Evolutionary conservation across 2,329 filamentous ascomycete species (phyloP), one percentile per base, ranked within the genome.

Genomic region (Scedosporium dehoogii): DNA sequence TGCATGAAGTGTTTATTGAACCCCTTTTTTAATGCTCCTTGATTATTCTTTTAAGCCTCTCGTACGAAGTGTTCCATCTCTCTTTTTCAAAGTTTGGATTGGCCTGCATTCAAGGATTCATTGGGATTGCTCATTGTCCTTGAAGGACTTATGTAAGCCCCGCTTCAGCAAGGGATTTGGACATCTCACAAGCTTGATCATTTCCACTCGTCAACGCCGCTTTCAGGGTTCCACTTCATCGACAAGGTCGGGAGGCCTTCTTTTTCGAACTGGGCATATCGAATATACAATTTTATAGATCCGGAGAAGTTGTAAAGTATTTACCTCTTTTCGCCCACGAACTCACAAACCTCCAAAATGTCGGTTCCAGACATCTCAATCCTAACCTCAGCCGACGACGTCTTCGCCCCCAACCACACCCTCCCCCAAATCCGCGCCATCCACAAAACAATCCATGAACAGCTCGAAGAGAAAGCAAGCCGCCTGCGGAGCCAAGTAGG

Each of bases 401-500:
- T 86, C 70, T 85, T 85, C 74, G 77, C 79, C 59, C 73, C 77
- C 58, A 77, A 74, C 65, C 75, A 84, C 72, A 85, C 84, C 16
- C 79, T 88, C 18, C 85, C 84, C 1, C 84, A 86, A 71, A 84
- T 88, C 70, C 83, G 84, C 60, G 77, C 82, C 63, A 81, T 87
- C 66, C 85, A 88, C 75, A 83, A 83, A 67, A 74, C 75, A 23
- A 79, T 88, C 44, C 83, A 85, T 69, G 76, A 75, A 9, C 78
- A 82, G 66, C 80, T 86, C 67, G 85, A 87, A 65, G 85, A 87
- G 71, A 86, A 86, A 68, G 79, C 83, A 41, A 77, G 77, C 59
- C 84, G 84, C 38, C 77, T 88, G 69, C 84, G 85, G 67, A 85
- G 81, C 18, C 82, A 86, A 71, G 85, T 88, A 65, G 85, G 85